Percentiles rank a stretch among this genome's conserved stretches.
These are phyloP conservation scores for Citrullus amarus DNA, from an alignment of 306 rosid species.

Conservation along the genomic window DNA sequence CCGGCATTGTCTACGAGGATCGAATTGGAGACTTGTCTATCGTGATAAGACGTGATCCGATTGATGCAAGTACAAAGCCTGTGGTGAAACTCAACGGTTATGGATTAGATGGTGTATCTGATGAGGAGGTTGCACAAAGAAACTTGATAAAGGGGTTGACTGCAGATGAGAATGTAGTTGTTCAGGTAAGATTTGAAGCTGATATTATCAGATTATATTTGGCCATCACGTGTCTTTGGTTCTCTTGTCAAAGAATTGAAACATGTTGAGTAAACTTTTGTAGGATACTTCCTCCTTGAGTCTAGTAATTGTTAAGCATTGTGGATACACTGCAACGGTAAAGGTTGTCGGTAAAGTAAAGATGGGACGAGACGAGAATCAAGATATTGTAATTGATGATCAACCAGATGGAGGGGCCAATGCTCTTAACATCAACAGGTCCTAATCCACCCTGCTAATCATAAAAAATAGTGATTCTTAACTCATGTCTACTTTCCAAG, in stretches of 20 bases:
- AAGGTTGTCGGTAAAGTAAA: constrained; percentile 55
- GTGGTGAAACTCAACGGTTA: constrained; percentile 10
- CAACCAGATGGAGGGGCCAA: constrained; percentile 91
- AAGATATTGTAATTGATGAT: constrained; percentile 58
- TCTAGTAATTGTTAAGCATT: constrained; percentile 51
- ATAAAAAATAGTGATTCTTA: background rate
- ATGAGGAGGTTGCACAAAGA: constrained; percentile 37
- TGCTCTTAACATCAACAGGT: constrained; percentile 87
- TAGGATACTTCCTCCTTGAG: constrained; percentile 79
- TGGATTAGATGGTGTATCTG: constrained; percentile 13
- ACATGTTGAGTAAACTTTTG: constrained; percentile 5
- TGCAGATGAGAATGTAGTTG: constrained; percentile 79
- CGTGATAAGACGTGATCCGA: constrained; percentile 29
- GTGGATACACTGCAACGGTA: constrained; percentile 80
- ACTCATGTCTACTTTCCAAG: background rate
- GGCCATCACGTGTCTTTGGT: background rate
- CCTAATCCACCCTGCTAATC: background rate
- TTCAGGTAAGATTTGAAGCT: constrained; percentile 46
- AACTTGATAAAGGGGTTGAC: constrained; percentile 78
- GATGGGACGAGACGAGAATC: constrained; percentile 35
- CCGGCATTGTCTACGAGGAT: constrained; percentile 32
- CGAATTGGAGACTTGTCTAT: constrained; percentile 56
- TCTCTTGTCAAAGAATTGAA: background rate
- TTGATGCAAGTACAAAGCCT: constrained; percentile 24
- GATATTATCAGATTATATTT: background rate